phyloP scores from a whole-genome alignment of 129 eudicot genomes.

The Oenanthe sinensis region DNA sequence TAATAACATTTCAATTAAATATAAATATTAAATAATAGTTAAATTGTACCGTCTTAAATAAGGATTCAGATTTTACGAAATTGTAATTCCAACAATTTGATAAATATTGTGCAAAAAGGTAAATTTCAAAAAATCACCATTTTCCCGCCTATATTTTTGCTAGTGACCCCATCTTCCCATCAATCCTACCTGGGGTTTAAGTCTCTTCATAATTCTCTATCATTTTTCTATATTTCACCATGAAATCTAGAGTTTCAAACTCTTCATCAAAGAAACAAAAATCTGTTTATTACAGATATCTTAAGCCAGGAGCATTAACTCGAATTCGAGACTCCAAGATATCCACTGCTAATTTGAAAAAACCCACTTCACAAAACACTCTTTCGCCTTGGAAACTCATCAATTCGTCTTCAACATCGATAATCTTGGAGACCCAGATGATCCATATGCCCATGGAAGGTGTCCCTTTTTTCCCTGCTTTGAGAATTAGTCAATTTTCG shows the following conservation, averaged over 20 bases:
- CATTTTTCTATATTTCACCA: neutral
- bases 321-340: slow-evolving; percentile 29
- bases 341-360: slow-evolving; percentile 24
- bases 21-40: too few species aligned
- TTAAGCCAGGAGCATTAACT: slow-evolving; percentile 40
- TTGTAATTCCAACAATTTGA: too few species aligned
- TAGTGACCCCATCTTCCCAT: too few species aligned
- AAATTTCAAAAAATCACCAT: neutral
- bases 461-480: slow-evolving; percentile 3
- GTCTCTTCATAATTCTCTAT: neutral
- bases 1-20: too few species aligned
- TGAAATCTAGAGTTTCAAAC: neutral
- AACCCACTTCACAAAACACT: neutral
- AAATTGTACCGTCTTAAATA: too few species aligned
- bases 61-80: too few species aligned
- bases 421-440: neutral
- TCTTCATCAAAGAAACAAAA: slow-evolving; percentile 1
- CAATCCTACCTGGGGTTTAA: neutral
- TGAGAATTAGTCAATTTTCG: neutral
- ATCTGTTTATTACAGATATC: slow-evolving; percentile 10
- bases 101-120: too few species aligned
- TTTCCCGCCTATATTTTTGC: neutral
- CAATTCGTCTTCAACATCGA: slow-evolving; percentile 1
- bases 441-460: neutral
- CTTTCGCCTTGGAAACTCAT: slow-evolving; percentile 13